phyloP scores from a whole-genome alignment of 805 yeast genomes.

The Yarrowia keelungensis region DNA sequence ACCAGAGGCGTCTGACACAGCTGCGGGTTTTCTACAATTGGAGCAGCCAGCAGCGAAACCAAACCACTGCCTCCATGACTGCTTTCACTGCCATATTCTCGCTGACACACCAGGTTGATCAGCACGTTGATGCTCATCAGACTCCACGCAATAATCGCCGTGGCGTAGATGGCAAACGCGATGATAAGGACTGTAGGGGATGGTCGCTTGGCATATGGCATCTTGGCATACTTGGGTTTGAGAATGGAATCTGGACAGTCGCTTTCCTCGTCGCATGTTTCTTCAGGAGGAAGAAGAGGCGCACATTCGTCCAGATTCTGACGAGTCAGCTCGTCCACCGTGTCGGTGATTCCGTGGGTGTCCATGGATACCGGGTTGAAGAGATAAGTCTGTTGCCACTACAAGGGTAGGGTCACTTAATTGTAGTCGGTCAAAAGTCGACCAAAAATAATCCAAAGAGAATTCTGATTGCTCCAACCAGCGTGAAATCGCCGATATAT shows the following conservation, averaged over 20 bases:
- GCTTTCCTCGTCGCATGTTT: constrained; percentile 19
- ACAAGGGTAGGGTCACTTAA: too few relatives aligned
- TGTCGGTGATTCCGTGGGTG: constrained; percentile 33
- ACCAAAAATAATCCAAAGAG: too few relatives aligned
- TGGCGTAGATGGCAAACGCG: constrained; percentile 37
- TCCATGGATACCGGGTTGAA: too few relatives aligned
- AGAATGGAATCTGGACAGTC: constrained; percentile 28
- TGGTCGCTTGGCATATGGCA: constrained; percentile 23
- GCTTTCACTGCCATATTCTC: constrained; percentile 24
- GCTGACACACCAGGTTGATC: constrained; percentile 22
- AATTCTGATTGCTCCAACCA: too few relatives aligned
- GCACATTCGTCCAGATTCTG: constrained; percentile 12
- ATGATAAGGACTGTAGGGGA: constrained; percentile 6
- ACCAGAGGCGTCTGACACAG: constrained; percentile 30
- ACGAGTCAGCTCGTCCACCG: constrained; percentile 34
- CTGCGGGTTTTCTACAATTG: constrained; percentile 14
- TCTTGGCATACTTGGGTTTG: constrained; percentile 29
- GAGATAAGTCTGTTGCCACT: too few relatives aligned
- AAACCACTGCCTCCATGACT: neutral
- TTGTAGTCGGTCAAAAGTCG: too few relatives aligned
- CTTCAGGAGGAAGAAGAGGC: constrained; percentile 24
- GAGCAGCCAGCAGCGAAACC: neutral
- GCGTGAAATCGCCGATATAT: too few relatives aligned
- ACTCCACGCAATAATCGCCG: constrained; percentile 32
- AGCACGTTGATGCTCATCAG: constrained; percentile 20